Percentiles rank a stretch among this genome's conserved stretches.
These are phyloP conservation scores for Pezizomycotina sp. DNA, from an alignment of 2,329 filamentous ascomycete species.

Conservation along the genomic window DNA sequence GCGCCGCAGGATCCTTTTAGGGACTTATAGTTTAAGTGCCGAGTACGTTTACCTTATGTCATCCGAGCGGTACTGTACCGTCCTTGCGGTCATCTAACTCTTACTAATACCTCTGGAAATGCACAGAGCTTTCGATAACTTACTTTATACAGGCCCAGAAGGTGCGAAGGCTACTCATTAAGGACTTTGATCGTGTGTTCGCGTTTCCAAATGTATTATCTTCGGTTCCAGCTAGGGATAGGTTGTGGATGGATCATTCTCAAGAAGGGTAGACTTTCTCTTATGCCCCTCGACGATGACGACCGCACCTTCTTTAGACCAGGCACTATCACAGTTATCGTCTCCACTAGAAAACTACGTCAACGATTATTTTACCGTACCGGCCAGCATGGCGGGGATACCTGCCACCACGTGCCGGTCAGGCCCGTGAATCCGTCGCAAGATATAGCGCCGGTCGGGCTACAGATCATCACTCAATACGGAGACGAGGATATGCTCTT, in stretches of 20 bases:
- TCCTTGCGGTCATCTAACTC: neutral
- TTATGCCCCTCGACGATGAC: conserved; percentile 76
- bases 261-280: conserved; percentile 63
- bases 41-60: conserved; percentile 30
- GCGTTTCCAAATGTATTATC: conserved; percentile 48
- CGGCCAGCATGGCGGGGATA: conserved; percentile 77
- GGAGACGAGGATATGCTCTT: conserved; percentile 55
- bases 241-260: conserved; percentile 32
- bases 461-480: conserved; percentile 69
- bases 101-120: too few species aligned
- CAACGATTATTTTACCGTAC: conserved; percentile 92
- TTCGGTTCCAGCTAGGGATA: conserved; percentile 36
- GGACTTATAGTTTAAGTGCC: conserved; percentile 77
- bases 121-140: conserved; percentile 60
- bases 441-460: conserved; percentile 35
- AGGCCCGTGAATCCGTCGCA: conserved; percentile 27
- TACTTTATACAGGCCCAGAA: conserved; percentile 92
- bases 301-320: conserved; percentile 47
- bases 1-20: conserved; percentile 68
- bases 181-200: conserved; percentile 75
- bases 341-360: conserved; percentile 58
- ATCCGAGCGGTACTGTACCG: neutral
- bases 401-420: conserved; percentile 71
- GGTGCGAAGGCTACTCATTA: conserved; percentile 64
- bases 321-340: conserved; percentile 32